phyloP scores from a whole-genome alignment of 805 yeast genomes.

The Ogataea henricii region DNA sequence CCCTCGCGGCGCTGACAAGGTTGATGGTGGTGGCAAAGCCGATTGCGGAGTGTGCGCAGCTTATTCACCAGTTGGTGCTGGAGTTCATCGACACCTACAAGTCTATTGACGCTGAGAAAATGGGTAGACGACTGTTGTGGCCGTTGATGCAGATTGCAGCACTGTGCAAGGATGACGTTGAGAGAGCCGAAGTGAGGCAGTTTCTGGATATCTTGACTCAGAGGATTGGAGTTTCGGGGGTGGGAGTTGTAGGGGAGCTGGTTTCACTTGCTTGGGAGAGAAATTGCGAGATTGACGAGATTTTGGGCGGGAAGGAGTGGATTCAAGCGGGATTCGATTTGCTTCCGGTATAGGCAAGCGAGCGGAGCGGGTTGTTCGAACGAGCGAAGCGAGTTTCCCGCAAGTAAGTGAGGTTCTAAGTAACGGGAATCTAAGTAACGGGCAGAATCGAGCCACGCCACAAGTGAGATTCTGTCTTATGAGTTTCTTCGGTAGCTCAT shows the following conservation, averaged over 20 bases:
- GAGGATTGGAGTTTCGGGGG: slow-evolving; percentile 45
- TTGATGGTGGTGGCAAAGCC: slow-evolving; percentile 36
- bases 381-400: too few species aligned
- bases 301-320: slow-evolving; percentile 41
- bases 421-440: too few species aligned
- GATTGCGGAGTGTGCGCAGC: slow-evolving; percentile 13
- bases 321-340: slow-evolving; percentile 47
- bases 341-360: slow-evolving; percentile 36
- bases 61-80: slow-evolving; percentile 30
- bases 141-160: slow-evolving; percentile 51
- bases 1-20: slow-evolving; percentile 37
- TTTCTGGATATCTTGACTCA: slow-evolving; percentile 38
- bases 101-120: slow-evolving; percentile 40
- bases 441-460: too few species aligned
- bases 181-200: slow-evolving; percentile 28
- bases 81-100: slow-evolving; percentile 47
- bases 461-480: too few species aligned
- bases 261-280: slow-evolving; percentile 43
- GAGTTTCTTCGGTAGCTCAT: too few species aligned
- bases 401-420: too few species aligned
- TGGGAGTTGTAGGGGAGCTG: slow-evolving; percentile 37
- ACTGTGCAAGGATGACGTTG: slow-evolving; percentile 35
- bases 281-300: slow-evolving; percentile 38
- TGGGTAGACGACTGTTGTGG: slow-evolving; percentile 53
- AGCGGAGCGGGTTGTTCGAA: too few species aligned